phyloP scores from a whole-genome alignment of 768 basidiomycete genomes.

The Tylopilus subfusipes region DNA sequence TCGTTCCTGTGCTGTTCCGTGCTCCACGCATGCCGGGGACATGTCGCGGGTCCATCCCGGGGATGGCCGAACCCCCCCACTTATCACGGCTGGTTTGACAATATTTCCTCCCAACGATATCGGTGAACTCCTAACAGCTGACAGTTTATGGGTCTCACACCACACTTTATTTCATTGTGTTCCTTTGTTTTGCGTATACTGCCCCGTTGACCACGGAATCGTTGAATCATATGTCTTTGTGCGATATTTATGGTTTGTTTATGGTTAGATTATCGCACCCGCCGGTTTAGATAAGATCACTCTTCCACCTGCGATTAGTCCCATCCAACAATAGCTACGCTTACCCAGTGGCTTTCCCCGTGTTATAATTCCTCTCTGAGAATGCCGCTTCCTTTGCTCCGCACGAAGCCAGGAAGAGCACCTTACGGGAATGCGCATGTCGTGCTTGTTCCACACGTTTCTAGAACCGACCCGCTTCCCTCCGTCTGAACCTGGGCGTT shows the following conservation, averaged over 20 bases:
- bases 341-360: slow-evolving; percentile 4
- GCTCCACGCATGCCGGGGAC: neutral
- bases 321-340: slow-evolving; percentile 15
- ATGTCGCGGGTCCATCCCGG: neutral
- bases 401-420: slow-evolving; percentile 5
- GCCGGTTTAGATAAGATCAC: slow-evolving; percentile 20
- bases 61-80: neutral
- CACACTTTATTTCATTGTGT: neutral
- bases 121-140: neutral
- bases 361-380: slow-evolving; percentile 15
- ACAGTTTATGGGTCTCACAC: neutral
- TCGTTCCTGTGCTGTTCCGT: slow-evolving; percentile 15
- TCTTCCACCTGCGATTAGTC: neutral
- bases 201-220: neutral
- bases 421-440: slow-evolving; percentile 7
- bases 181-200: neutral
- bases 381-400: slow-evolving; percentile 17
- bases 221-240: neutral
- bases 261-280: slow-evolving; percentile 7
- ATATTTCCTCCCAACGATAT: neutral
- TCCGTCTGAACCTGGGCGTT: neutral
- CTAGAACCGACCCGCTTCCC: neutral
- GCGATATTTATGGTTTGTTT: neutral
- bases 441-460: neutral
- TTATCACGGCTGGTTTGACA: slow-evolving; percentile 1